Base-by-base conservation (phyloP, 495 filamentous ascomycete species). In the Pyrenula aspistea region DNA sequence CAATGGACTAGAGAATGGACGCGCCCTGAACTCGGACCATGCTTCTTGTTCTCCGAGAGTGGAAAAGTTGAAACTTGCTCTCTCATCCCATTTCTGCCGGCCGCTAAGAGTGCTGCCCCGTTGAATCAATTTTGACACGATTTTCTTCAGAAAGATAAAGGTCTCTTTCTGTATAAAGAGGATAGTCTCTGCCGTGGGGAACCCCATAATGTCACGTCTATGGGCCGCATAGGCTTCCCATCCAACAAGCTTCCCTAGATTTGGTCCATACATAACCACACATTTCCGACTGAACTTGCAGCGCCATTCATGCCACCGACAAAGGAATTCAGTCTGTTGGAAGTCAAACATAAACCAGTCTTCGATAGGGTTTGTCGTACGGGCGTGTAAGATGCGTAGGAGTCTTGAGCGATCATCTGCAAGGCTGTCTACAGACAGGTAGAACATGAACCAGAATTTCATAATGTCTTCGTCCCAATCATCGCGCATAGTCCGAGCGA, bases 1-100 rank as follows among this genome's bases (percentile, higher is more conserved):
- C 1, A 59, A 59, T 10, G 60, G 60, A 3, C 22, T 25, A 2
- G 49, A 58, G 54, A 62, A 63, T 51, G 62, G 51, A 19, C 58
- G 50, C 22, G 12, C 8, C 8, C n/a, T 52, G 19, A 52, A 52
- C 19, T 20, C n/a, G 4, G 50, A 52, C 19, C 22, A 52, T 8
- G 22, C 4, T 52, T 52, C 50, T 24, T 49, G 22, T 22, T 53
- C 48, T 2, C 25, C 21, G 22, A 25, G 42, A 52, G n/a, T 25
- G 1, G 20, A 55, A 3, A 21, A 1, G 15, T 22, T 51, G 51
- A 19, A 51, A 15, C 8, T 42, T 4, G 15, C 15, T 15, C 15
- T 42, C 31, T 42, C 31, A 42, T 42, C 15, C 31, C 31, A 42
- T 15, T 42, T 42, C 31, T 15, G 8, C 31, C 8, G 31, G 15